Percentiles rank a stretch among this genome's conserved stretches.
Evolutionary conservation across 371 early-diverging fungal genomes (phyloP).

Genomic region (Mucor velutinosus): DNA sequence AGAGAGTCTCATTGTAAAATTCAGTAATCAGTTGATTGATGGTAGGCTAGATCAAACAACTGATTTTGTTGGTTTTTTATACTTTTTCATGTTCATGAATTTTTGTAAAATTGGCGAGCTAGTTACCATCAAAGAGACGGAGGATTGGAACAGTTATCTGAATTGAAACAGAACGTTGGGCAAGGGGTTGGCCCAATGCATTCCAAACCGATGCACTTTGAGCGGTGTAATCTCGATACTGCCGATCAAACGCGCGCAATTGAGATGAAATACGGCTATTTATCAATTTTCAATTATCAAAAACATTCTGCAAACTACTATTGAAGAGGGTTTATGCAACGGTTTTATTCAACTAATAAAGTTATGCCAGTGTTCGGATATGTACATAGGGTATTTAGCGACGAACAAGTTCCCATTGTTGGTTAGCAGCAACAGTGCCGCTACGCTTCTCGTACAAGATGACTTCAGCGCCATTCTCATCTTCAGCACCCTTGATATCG

Average conservation of each 20-base stretch:
- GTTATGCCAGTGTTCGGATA: neutral
- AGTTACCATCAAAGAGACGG: too few relatives aligned
- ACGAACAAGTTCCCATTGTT: constrained; percentile 25
- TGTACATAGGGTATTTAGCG: constrained; percentile 3
- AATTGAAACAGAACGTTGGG: too few relatives aligned
- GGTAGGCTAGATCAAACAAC: neutral
- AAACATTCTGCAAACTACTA: too few relatives aligned
- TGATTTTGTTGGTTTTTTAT: neutral
- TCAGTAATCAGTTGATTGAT: neutral
- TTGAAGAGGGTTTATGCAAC: neutral
- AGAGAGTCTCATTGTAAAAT: constrained; percentile 6
- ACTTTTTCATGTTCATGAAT: neutral
- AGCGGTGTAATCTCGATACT: too few relatives aligned
- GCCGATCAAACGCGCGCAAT: too few relatives aligned
- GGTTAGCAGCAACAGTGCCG: constrained; percentile 29
- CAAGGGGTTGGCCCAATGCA: too few relatives aligned
- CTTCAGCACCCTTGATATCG: constrained; percentile 35
- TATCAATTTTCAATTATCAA: too few relatives aligned
- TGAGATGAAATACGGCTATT: too few relatives aligned
- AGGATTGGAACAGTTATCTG: too few relatives aligned
- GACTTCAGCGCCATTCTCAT: constrained; percentile 32
- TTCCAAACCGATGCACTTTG: too few relatives aligned
- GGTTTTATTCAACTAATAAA: neutral
- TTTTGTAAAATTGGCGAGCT: neutral
- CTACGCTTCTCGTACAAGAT: constrained; percentile 31